Evolutionary conservation across 306 rosid genomes (phyloP).

Genomic region (Fragaria ananassa): DNA sequence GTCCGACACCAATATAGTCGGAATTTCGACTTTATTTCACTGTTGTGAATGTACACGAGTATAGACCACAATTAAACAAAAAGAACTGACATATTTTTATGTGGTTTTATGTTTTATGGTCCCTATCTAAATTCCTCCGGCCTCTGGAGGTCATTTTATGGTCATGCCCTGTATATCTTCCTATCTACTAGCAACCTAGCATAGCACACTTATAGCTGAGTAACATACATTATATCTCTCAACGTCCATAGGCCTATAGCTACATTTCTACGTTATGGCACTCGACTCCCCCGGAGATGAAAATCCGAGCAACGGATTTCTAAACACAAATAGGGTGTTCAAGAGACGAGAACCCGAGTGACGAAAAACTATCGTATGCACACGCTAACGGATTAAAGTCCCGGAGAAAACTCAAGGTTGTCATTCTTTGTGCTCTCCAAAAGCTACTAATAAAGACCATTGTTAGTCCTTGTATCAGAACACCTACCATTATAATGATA

Average conservation of each 20-base stretch:
- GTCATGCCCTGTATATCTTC: not conserved
- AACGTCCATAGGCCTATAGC: not conserved
- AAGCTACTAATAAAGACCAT: not conserved
- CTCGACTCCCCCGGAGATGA: not conserved
- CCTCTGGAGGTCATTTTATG: not conserved
- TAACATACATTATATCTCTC: not conserved
- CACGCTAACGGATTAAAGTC: not conserved
- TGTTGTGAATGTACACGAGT: not conserved
- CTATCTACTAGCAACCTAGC: too few relatives aligned
- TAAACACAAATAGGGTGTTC: too few relatives aligned
- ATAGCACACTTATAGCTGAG: not conserved
- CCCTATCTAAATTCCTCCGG: not conserved
- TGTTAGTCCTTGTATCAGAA: not conserved
- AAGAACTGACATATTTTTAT: not conserved
- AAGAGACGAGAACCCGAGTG: not conserved
- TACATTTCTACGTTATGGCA: not conserved
- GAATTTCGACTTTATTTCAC: not conserved
- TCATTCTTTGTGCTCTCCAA: not conserved
- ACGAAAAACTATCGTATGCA: not conserved
- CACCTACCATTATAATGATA: not conserved
- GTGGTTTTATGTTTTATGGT: not conserved
- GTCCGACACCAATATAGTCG: not conserved
- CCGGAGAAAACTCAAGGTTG: not conserved
- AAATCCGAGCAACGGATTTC: not conserved
- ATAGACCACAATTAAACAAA: not conserved